Evolutionary conservation across 2,329 filamentous ascomycete species (phyloP).

Genomic region (Fusarium illudens): DNA sequence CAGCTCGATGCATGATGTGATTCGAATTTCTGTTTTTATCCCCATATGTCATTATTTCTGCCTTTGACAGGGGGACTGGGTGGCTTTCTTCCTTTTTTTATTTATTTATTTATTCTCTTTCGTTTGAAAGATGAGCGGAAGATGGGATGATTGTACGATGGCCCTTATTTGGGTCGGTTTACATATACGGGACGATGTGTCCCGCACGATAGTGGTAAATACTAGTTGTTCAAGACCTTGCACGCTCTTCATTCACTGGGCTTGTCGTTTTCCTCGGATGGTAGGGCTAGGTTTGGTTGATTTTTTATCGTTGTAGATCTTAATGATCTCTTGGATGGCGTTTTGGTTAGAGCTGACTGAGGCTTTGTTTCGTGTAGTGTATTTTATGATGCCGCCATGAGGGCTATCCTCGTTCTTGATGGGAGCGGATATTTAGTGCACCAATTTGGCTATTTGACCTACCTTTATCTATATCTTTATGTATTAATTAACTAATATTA

Average conservation of each 20-base stretch:
- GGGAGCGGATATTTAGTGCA: no score
- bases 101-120: neutral
- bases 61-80: constrained; percentile 8
- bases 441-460: no score
- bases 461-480: no score
- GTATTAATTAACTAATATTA: no score
- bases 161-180: constrained; percentile 33
- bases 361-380: no score
- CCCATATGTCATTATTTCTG: constrained; percentile 36
- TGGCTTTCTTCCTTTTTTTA: constrained; percentile 22
- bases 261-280: constrained; percentile 51
- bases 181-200: constrained; percentile 35
- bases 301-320: no score
- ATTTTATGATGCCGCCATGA: no score
- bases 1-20: constrained; percentile 39
- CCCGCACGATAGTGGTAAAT: constrained; percentile 42
- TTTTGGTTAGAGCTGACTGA: no score
- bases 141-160: constrained; percentile 42
- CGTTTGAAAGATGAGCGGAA: constrained; percentile 37
- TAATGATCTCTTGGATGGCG: no score
- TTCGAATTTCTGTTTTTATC: constrained; percentile 28
- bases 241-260: constrained; percentile 1
- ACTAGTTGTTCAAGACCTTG: constrained; percentile 39
- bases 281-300: no score
- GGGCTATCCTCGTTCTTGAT: no score